These are phyloP conservation scores for Verticillium tricorpus DNA, from an alignment of 2,329 filamentous ascomycete genomes.

Conservation along the genomic window DNA sequence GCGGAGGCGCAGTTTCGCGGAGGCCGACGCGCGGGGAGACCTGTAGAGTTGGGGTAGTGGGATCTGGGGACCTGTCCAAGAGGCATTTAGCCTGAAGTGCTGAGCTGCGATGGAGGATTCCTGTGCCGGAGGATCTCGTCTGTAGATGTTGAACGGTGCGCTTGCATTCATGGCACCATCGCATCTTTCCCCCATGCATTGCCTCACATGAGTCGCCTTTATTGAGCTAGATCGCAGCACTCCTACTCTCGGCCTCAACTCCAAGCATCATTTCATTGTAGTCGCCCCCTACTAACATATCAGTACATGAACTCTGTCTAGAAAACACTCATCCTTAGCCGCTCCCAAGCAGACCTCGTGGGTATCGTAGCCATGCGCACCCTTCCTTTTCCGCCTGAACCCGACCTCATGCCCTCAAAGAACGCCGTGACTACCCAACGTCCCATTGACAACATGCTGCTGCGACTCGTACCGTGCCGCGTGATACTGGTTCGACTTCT, in stretches of 20 bases:
- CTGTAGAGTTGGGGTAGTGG: neutral
- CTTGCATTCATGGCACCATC: neutral
- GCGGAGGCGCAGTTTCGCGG: neutral
- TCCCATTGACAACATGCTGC: slow-evolving; percentile 10
- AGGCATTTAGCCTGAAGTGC: neutral
- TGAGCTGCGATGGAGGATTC: neutral
- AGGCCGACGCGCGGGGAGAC: neutral
- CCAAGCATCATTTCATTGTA: neutral
- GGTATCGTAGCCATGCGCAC: neutral
- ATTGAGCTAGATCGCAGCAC: too few species aligned
- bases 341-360: neutral
- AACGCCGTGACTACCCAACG: neutral
- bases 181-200: too few species aligned
- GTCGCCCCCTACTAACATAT: neutral
- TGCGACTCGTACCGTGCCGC: slow-evolving; percentile 7
- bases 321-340: neutral
- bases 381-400: neutral
- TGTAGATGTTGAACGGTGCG: neutral
- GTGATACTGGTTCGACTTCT: slow-evolving; percentile 14
- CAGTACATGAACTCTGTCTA: neutral
- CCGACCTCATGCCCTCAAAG: neutral
- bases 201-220: too few species aligned
- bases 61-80: neutral
- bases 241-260: neutral
- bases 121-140: neutral